phyloP scores from a whole-genome alignment of 75 land plant species.

The Gnetum montanum region DNA sequence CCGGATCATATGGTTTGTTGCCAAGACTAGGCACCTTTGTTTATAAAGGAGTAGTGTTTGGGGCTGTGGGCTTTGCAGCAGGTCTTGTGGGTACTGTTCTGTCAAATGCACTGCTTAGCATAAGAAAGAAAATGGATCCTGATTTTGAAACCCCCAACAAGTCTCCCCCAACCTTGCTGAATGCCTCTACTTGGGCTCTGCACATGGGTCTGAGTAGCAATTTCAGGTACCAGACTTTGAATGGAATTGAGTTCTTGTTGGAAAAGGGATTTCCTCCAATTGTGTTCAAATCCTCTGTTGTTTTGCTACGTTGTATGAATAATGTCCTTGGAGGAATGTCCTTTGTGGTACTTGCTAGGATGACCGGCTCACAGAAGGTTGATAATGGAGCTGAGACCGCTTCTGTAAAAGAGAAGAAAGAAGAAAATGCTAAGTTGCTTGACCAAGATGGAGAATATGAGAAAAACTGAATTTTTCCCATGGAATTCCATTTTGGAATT shows the following conservation, averaged over 20 bases:
- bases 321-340: constrained; percentile 86
- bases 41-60: constrained; percentile 75
- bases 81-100: constrained; percentile 80
- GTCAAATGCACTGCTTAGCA: constrained; percentile 64
- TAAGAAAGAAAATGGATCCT: constrained; percentile 88
- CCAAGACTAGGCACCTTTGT: constrained; percentile 70
- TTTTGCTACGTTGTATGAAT: constrained; percentile 65
- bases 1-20: constrained; percentile 39
- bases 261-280: constrained; percentile 44
- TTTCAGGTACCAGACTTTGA: constrained; percentile 79
- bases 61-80: constrained; percentile 77
- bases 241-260: constrained; percentile 74
- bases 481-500: too few relatives aligned
- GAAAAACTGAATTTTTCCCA: too few relatives aligned
- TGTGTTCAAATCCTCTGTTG: constrained; percentile 58
- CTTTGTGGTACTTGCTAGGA: constrained; percentile 74
- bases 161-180: constrained; percentile 80
- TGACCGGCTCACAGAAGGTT: constrained; percentile 81
- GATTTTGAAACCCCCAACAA: constrained; percentile 71
- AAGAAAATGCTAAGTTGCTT: constrained; percentile 9
- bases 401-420: not conserved
- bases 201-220: constrained; percentile 95
- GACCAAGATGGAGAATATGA: not conserved
- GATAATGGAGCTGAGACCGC: constrained; percentile 10
- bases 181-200: constrained; percentile 78